Percentiles rank a stretch among this genome's conserved stretches.
Conservation (phyloP, 2,329 filamentous ascomycete genomes). For the Scleromitrula shiraiana region DNA sequence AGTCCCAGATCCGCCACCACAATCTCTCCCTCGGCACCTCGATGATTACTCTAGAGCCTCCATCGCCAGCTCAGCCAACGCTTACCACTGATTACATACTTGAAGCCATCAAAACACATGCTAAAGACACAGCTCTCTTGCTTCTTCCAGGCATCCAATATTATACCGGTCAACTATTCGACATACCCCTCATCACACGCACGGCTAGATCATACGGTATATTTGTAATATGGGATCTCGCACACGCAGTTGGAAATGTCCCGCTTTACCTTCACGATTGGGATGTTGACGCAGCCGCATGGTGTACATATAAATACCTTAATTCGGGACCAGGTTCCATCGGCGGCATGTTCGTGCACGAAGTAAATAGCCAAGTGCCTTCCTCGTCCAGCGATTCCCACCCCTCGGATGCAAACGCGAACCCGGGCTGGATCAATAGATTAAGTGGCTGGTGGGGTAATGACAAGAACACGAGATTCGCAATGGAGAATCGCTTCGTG, state of each 20-base stretch:
- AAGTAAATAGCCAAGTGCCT: constrained; percentile 32
- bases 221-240: constrained; percentile 70
- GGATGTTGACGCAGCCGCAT: constrained; percentile 70
- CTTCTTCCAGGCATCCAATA: constrained; percentile 73
- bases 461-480: constrained; percentile 59
- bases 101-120: constrained; percentile 57
- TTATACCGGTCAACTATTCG: constrained; percentile 71
- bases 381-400: constrained; percentile 7
- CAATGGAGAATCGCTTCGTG: constrained; percentile 68
- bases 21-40: constrained; percentile 54
- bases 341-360: constrained; percentile 66
- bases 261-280: constrained; percentile 64
- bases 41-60: constrained; percentile 59
- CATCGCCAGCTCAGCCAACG: constrained; percentile 40
- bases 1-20: constrained; percentile 67
- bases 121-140: constrained; percentile 58
- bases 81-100: constrained; percentile 61
- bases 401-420: constrained; percentile 23
- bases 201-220: constrained; percentile 61
- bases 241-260: constrained; percentile 72
- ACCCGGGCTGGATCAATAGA: constrained; percentile 40
- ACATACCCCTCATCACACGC: constrained; percentile 64
- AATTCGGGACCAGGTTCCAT: constrained; percentile 70
- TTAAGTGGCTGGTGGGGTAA: constrained; percentile 79
- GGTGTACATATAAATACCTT: constrained; percentile 81